A percentile compares a stretch with the other conserved stretches of the same genome.
These are phyloP conservation scores for Gymnopilus dilepis DNA, from an alignment of 768 basidiomycete genomes.

Conservation along the genomic window DNA sequence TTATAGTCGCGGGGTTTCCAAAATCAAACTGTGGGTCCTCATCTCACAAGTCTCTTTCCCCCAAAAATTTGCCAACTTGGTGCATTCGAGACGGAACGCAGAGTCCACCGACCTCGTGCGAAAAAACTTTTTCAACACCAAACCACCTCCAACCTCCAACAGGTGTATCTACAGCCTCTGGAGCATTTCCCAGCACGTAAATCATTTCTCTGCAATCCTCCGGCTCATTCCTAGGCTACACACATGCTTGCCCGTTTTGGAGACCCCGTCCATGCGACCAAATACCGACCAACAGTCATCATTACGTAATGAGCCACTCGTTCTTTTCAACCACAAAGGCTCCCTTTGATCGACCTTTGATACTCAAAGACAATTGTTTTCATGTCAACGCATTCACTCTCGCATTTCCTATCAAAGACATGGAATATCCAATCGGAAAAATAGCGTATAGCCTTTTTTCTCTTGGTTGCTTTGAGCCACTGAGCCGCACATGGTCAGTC, in stretches of 20 bases:
- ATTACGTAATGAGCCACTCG: neutral
- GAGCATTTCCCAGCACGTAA: too few species aligned
- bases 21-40: neutral
- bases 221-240: too few species aligned
- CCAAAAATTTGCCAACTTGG: too few species aligned
- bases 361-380: neutral
- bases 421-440: neutral
- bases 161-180: too few species aligned
- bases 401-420: neutral
- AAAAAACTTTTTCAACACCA: too few species aligned
- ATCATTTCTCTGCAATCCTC: too few species aligned
- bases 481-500: neutral
- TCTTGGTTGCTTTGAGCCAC: neutral
- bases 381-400: neutral
- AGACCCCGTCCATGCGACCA: constrained; percentile 1
- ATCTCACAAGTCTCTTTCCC: too few species aligned
- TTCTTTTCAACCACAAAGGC: neutral
- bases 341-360: neutral
- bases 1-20: too few species aligned
- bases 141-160: too few species aligned
- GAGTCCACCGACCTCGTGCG: too few species aligned
- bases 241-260: neutral
- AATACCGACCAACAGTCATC: neutral
- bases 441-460: neutral
- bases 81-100: neutral